Conservation (phyloP, 1,284 basidiomycete genomes). For the Caloboletus firmus region DNA sequence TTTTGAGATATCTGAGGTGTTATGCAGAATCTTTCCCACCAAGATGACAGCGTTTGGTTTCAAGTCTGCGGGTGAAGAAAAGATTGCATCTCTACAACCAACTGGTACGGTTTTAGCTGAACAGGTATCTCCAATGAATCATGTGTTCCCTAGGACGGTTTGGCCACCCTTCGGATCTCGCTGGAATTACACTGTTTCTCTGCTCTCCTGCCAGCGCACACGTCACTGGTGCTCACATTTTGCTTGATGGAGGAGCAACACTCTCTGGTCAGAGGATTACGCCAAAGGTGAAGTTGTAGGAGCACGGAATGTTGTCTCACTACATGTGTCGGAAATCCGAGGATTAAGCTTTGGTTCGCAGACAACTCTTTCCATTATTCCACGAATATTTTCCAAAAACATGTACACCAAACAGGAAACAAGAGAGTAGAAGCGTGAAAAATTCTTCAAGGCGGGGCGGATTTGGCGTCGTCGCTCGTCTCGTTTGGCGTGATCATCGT, state of each 20-base stretch:
- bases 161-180: constrained; percentile 71
- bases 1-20: constrained; percentile 3
- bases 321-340: background rate
- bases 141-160: constrained; percentile 52
- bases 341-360: background rate
- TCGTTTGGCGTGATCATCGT: constrained; percentile 15
- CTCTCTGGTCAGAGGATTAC: constrained; percentile 29
- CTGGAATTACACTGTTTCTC: constrained; percentile 74
- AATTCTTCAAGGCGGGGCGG: constrained; percentile 12
- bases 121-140: background rate
- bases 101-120: constrained; percentile 46
- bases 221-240: constrained; percentile 70
- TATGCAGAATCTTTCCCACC: constrained; percentile 70
- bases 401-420: background rate
- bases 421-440: background rate
- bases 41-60: constrained; percentile 86
- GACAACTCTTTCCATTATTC: background rate
- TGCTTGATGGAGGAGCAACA: constrained; percentile 62
- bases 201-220: constrained; percentile 70
- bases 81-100: constrained; percentile 54
- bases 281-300: constrained; percentile 43
- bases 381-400: background rate
- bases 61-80: constrained; percentile 55
- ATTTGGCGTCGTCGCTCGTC: constrained; percentile 15
- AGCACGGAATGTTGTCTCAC: background rate